phyloP scores from a whole-genome alignment of 768 basidiomycete species.

The Austroboletus eburneus region DNA sequence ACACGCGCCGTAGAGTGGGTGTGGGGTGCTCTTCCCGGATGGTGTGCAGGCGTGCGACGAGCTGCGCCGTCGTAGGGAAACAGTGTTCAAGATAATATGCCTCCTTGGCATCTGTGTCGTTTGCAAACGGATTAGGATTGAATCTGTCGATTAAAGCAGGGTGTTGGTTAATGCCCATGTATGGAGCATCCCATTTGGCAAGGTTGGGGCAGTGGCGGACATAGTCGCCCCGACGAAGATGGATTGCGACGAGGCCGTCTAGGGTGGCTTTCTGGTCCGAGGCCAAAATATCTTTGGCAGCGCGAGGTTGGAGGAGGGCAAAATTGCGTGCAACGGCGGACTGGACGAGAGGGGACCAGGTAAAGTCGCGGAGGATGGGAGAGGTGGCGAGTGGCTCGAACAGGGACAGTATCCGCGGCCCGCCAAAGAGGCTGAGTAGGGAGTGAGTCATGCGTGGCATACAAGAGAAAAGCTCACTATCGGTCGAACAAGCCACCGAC shows the following conservation, averaged over 20 bases:
- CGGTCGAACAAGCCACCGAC: slow-evolving; percentile 44
- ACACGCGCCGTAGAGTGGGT: slow-evolving; percentile 33
- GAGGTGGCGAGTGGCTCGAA: slow-evolving; percentile 42
- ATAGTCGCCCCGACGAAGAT: slow-evolving; percentile 58
- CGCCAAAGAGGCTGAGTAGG: slow-evolving; percentile 39
- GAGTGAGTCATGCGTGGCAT: not conserved
- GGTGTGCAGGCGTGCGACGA: slow-evolving; percentile 36
- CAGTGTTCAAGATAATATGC: slow-evolving; percentile 26
- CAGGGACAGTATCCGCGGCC: slow-evolving; percentile 37
- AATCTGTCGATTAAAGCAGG: slow-evolving; percentile 40
- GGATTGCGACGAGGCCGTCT: slow-evolving; percentile 48
- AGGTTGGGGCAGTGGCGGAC: slow-evolving; percentile 53
- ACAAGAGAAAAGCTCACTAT: slow-evolving; percentile 32
- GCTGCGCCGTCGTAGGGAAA: slow-evolving; percentile 38
- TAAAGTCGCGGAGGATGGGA: slow-evolving; percentile 48
- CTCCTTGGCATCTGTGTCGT: slow-evolving; percentile 1
- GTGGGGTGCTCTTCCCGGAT: slow-evolving; percentile 36
- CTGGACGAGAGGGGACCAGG: slow-evolving; percentile 51
- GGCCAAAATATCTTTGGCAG: slow-evolving; percentile 20
- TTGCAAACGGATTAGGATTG: slow-evolving; percentile 19
- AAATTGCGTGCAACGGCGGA: slow-evolving; percentile 49
- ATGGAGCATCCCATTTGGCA: slow-evolving; percentile 39
- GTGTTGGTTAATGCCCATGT: slow-evolving; percentile 50
- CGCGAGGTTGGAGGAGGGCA: slow-evolving; percentile 36
- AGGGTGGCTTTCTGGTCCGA: slow-evolving; percentile 26